phyloP scores from a whole-genome alignment of 495 filamentous ascomycete genomes.

The Bombardia bombarda region DNA sequence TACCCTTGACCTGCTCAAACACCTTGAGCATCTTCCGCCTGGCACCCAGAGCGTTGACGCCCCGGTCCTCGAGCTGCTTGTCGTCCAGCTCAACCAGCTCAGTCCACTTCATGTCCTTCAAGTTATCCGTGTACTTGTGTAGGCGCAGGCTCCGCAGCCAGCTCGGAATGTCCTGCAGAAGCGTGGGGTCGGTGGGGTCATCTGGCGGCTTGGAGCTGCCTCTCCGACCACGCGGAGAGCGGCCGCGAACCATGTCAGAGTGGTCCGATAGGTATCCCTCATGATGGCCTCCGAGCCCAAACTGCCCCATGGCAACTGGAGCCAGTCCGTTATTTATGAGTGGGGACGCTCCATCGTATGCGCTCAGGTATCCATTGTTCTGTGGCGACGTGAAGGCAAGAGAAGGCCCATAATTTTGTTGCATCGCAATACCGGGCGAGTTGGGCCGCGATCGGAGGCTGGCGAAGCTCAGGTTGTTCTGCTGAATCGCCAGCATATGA shows the following conservation, averaged over 20 bases:
- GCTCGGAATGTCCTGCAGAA: constrained; percentile 90
- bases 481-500: constrained; percentile 76
- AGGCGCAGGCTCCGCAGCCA: constrained; percentile 92
- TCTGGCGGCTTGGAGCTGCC: constrained; percentile 97
- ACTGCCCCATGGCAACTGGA: constrained; percentile 65
- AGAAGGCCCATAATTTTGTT: constrained; percentile 57
- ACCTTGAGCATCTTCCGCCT: constrained; percentile 98
- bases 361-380: constrained; percentile 89
- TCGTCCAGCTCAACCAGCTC: constrained; percentile 89
- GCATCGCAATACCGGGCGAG: constrained; percentile 85
- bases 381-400: constrained; percentile 83
- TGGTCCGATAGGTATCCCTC: constrained; percentile 95
- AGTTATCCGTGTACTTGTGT: constrained; percentile 97
- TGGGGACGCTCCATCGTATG: constrained; percentile 69
- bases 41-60: constrained; percentile 91
- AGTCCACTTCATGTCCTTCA: constrained; percentile 96
- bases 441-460: constrained; percentile 84
- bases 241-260: constrained; percentile 79
- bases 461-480: constrained; percentile 57
- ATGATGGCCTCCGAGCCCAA: constrained; percentile 52
- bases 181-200: constrained; percentile 84
- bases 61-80: constrained; percentile 83
- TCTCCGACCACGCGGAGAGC: constrained; percentile 84
- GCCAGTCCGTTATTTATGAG: constrained; percentile 69
- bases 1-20: constrained; percentile 87